Conservation (phyloP, 345 rosid genomes). For the Lepidium africanum region DNA sequence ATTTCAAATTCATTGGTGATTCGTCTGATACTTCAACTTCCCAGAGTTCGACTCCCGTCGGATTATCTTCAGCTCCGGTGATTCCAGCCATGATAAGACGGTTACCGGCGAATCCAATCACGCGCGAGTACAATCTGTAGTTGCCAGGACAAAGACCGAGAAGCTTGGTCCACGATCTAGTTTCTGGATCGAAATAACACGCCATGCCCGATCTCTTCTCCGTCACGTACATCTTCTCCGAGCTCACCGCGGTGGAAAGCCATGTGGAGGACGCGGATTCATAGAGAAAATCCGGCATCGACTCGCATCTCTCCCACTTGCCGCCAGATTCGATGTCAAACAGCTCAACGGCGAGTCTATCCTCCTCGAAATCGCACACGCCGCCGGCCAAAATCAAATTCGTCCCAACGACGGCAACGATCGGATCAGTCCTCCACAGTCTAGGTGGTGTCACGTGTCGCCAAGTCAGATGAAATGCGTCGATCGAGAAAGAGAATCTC, state of each 20-base stretch:
- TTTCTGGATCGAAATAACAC: constrained; percentile 41
- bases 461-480: constrained; percentile 64
- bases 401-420: constrained; percentile 49
- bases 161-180: constrained; percentile 55
- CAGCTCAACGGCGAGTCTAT: constrained; percentile 60
- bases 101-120: constrained; percentile 27
- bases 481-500: constrained; percentile 56
- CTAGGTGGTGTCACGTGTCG: constrained; percentile 45
- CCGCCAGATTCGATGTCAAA: constrained; percentile 28
- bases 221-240: constrained; percentile 35
- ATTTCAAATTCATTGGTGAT: constrained; percentile 16
- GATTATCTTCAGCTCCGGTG: constrained; percentile 23
- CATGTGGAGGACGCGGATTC: constrained; percentile 54
- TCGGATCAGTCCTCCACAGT: constrained; percentile 61
- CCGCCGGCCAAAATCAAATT: constrained; percentile 57
- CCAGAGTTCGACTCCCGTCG: constrained; percentile 46
- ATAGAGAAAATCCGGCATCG: constrained; percentile 47
- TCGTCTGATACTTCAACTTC: constrained; percentile 20
- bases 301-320: constrained; percentile 45
- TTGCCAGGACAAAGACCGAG: constrained; percentile 29
- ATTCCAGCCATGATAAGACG: constrained; percentile 47
- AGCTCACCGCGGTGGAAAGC: constrained; percentile 46
- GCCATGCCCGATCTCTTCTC: constrained; percentile 46
- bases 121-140: constrained; percentile 17
- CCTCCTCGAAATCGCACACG: constrained; percentile 56